Conservation (phyloP, 257 asterid species). For the Capsicum rhomboideum region DNA sequence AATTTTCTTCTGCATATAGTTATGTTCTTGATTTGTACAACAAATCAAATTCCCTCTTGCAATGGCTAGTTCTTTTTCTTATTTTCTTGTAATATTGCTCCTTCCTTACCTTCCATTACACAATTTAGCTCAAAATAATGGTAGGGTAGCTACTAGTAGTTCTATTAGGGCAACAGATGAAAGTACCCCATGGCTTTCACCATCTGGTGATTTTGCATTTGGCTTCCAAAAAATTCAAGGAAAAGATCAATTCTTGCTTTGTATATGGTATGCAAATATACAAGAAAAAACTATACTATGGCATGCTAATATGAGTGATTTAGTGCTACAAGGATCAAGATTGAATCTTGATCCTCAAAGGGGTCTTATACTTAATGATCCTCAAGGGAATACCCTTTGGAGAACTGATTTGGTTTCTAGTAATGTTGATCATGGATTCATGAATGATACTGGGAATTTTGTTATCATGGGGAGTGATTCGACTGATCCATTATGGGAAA, state of each 20-base stretch:
- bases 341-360: slow-evolving; percentile 14
- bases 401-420: not conserved
- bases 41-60: not conserved
- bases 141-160: slow-evolving; percentile 12
- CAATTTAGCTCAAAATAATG: slow-evolving; percentile 21
- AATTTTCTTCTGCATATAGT: not conserved
- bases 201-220: slow-evolving; percentile 46
- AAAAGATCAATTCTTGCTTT: slow-evolving; percentile 28
- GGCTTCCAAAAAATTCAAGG: slow-evolving; percentile 34
- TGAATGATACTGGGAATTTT: slow-evolving; percentile 59
- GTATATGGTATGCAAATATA: slow-evolving; percentile 48
- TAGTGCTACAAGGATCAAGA: slow-evolving; percentile 36
- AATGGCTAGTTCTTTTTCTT: not conserved
- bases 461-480: slow-evolving; percentile 16
- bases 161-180: slow-evolving; percentile 22
- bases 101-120: slow-evolving; percentile 8
- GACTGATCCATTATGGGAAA: slow-evolving; percentile 32
- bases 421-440: slow-evolving; percentile 16
- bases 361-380: slow-evolving; percentile 36
- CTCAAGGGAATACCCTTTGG: slow-evolving; percentile 21
- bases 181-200: slow-evolving; percentile 50
- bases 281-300: slow-evolving; percentile 43
- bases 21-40: not conserved
- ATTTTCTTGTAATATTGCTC: not conserved
- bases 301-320: slow-evolving; percentile 20